phyloP scores from a whole-genome alignment of 2,329 filamentous ascomycete genomes.

The Scedosporium boydii region DNA sequence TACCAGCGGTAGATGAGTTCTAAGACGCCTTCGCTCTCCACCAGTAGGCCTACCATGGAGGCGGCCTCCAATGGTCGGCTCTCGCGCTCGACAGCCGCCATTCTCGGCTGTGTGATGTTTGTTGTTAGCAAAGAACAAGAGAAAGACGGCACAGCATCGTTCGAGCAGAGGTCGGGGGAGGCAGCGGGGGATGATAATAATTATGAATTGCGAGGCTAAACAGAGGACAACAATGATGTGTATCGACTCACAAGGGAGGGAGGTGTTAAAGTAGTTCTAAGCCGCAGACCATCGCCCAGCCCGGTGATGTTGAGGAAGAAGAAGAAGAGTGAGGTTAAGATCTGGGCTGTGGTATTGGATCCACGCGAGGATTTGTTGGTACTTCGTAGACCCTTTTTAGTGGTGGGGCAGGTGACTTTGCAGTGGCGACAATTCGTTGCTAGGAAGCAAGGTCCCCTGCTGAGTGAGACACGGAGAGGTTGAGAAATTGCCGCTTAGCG shows the following conservation, averaged over 20 bases:
- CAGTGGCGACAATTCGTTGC: constrained; percentile 3
- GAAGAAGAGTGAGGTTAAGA: background rate
- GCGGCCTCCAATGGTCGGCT: background rate
- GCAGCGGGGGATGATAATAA: background rate
- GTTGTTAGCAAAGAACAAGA: constrained; percentile 1
- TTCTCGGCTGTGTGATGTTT: constrained; percentile 3
- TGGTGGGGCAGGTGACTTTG: constrained; percentile 8
- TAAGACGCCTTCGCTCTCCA: constrained; percentile 1
- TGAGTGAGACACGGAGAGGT: constrained; percentile 5
- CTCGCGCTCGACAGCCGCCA: constrained; percentile 6
- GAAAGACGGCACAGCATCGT: background rate
- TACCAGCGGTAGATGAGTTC: constrained; percentile 3
- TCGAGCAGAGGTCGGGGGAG: background rate
- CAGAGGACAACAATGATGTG: background rate
- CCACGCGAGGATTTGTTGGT: constrained; percentile 5
- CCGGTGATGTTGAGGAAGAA: background rate
- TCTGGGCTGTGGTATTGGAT: constrained; percentile 3
- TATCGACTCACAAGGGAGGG: constrained; percentile 1
- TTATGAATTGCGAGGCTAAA: background rate
- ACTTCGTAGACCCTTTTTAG: constrained; percentile 5
- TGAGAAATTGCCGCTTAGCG: constrained; percentile 3
- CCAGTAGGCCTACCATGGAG: background rate
- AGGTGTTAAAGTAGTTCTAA: background rate
- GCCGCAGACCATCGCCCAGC: constrained; percentile 5
- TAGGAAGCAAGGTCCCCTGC: constrained; percentile 3